Conservation (phyloP, 257 asterid genomes). For the Rhazya stricta region DNA sequence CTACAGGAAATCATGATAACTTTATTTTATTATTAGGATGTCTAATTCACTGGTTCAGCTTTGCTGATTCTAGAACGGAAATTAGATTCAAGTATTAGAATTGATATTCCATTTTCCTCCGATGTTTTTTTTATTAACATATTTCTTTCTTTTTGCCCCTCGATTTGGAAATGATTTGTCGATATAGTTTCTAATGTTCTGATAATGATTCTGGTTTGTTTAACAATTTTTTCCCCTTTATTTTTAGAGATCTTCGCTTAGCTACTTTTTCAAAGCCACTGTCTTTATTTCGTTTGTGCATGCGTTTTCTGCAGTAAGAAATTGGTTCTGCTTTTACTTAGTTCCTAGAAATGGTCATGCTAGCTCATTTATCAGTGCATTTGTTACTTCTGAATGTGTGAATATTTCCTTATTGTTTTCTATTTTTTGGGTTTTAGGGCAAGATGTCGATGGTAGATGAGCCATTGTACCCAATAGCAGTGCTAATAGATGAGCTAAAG, state of each 20-base stretch:
- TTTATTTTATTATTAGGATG: neutral
- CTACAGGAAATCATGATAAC: neutral
- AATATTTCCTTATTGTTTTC: neutral
- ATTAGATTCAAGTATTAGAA: neutral
- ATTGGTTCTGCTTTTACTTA: neutral
- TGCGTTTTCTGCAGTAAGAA: neutral
- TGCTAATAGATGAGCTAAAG: slow-evolving; percentile 85
- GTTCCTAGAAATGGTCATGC: neutral
- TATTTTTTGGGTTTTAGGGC: slow-evolving; percentile 22
- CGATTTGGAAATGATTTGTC: neutral
- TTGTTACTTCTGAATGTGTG: neutral
- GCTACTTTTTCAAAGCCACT: neutral
- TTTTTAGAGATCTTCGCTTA: slow-evolving; percentile 1
- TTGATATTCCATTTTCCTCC: neutral
- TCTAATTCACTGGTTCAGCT: neutral
- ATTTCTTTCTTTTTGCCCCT: neutral
- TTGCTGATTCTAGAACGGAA: neutral
- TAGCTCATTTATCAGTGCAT: neutral
- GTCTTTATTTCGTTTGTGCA: neutral
- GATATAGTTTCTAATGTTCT: neutral
- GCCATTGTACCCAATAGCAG: slow-evolving; percentile 95
- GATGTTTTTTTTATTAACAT: neutral
- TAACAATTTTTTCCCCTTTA: neutral
- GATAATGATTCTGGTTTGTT: neutral
- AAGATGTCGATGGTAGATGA: slow-evolving; percentile 86